Conservation (phyloP, 495 filamentous ascomycete species). For the Podospora anserina region DNA sequence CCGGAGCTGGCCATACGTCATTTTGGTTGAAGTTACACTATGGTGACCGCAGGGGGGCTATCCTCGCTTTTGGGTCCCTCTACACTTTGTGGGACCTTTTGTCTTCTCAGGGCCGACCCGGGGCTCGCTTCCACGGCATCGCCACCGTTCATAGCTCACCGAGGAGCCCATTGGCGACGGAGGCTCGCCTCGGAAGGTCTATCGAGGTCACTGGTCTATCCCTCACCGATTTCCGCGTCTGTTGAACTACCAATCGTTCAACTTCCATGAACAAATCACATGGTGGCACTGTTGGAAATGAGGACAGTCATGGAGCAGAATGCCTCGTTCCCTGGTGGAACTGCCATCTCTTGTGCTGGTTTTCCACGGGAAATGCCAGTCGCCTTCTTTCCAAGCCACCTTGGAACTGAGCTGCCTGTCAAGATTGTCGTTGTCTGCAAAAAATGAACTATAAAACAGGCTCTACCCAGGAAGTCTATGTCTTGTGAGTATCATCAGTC, state of each 20-base stretch:
- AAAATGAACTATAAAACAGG: not conserved
- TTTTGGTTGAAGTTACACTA: not conserved
- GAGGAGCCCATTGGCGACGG: not conserved
- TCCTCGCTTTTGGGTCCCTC: not conserved
- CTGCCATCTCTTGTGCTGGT: conserved; percentile 2
- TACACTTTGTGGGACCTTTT: not conserved
- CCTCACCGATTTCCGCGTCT: conserved; percentile 4
- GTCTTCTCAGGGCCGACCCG: not conserved
- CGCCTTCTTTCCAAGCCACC: not conserved
- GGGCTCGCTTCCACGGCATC: not conserved
- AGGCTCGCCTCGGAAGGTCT: not conserved
- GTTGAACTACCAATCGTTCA: not conserved
- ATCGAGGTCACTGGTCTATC: not conserved
- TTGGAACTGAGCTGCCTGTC: not conserved
- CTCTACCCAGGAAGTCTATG: not conserved
- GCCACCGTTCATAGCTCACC: not conserved
- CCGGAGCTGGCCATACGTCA: not conserved
- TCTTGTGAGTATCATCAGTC: not conserved
- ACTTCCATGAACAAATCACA: not conserved
- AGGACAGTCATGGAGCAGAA: not conserved
- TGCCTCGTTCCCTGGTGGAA: not conserved
- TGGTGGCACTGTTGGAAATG: conserved; percentile 6
- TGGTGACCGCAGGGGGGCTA: not conserved
- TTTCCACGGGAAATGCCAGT: not conserved
- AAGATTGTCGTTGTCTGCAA: not conserved